Evolutionary conservation across 2,329 filamentous ascomycete genomes (phyloP), one percentile per base, ranked within the genome.

Genomic region (Chaetomium sp.): DNA sequence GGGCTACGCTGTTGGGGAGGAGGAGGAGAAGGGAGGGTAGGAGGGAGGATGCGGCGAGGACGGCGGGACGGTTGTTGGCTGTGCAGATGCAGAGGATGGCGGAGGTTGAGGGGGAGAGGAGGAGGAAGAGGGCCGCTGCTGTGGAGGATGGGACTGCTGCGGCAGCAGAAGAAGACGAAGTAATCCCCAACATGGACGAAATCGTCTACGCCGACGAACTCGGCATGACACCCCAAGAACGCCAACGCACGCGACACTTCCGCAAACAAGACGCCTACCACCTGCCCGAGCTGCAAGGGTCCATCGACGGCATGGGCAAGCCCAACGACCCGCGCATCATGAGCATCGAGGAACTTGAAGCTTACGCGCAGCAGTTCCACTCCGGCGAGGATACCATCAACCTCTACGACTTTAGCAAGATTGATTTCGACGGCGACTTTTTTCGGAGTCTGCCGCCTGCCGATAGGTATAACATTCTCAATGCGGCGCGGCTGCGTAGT

Each of bases 381-480:
- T 84, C 84, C 58, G 94, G 94, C 53, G 91, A 97, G 71, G 92
- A 97, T 68, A 27, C 19, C 19, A 87, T 97, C 64, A 86, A 86
- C 61, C 72, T 91, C 5, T 97, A 97, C 71, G 92, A 97, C 72
- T 99, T 99, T 68, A 95, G 89, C 67, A 97, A 97, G 72, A 99
- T 99, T 64, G 94, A 99, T 68, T 99, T 97, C 66, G 88, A 97
- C 62, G 89, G 91, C 62, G 85, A 92, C 10, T 99, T 99, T 72
- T 99, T 99, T 74, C 83, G 88, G 69, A 96, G 90, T 68, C 72
- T 99, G 55, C 94, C 95, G 0, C 79, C 91, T 1, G 86, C 87
- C 1, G 94, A 99, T 74, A 84, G 92, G 49, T 99, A 99, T 75
- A 97, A 97, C 65, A 99, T 99, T 52, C 74, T 99, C 27, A 99